Percentiles rank a stretch among this genome's conserved stretches.
Conservation (phyloP, 495 filamentous ascomycete species). For the Hypoxylon lienhwacheense region DNA sequence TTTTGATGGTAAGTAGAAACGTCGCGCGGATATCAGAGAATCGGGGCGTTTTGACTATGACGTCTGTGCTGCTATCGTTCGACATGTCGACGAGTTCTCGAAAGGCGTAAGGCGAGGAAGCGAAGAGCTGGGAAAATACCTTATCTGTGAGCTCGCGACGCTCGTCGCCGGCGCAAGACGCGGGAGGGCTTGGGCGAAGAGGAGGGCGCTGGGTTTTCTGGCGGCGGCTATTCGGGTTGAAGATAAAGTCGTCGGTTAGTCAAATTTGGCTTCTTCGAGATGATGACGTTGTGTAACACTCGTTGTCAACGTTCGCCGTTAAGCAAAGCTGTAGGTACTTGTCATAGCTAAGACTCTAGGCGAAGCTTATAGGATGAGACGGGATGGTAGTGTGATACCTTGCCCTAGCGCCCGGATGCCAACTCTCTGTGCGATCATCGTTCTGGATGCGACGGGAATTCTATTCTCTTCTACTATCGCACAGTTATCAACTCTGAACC, state of each 20-base stretch:
- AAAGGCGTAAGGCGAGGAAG: too few relatives aligned
- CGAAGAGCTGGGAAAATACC: slow-evolving; percentile 46
- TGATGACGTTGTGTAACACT: neutral
- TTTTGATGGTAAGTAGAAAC: neutral
- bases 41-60: too few relatives aligned
- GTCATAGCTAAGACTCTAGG: neutral
- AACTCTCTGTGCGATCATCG: slow-evolving; percentile 68
- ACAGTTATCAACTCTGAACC: slow-evolving; percentile 9
- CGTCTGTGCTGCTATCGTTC: too few relatives aligned
- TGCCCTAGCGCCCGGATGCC: slow-evolving; percentile 68
- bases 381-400: slow-evolving; percentile 52
- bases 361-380: neutral
- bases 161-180: slow-evolving; percentile 51
- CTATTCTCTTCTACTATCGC: neutral
- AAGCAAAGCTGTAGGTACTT: too few relatives aligned
- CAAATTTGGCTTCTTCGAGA: neutral
- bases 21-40: too few relatives aligned
- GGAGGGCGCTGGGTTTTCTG: slow-evolving; percentile 50
- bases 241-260: neutral
- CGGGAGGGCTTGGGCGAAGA: slow-evolving; percentile 38
- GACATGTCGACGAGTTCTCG: too few relatives aligned
- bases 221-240: slow-evolving; percentile 43
- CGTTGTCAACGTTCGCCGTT: too few relatives aligned
- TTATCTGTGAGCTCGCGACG: slow-evolving; percentile 53
- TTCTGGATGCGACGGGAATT: slow-evolving; percentile 9